Evolutionary conservation across 148 eudicot species (phyloP).

Genomic region (Amaranthus palmeri): DNA sequence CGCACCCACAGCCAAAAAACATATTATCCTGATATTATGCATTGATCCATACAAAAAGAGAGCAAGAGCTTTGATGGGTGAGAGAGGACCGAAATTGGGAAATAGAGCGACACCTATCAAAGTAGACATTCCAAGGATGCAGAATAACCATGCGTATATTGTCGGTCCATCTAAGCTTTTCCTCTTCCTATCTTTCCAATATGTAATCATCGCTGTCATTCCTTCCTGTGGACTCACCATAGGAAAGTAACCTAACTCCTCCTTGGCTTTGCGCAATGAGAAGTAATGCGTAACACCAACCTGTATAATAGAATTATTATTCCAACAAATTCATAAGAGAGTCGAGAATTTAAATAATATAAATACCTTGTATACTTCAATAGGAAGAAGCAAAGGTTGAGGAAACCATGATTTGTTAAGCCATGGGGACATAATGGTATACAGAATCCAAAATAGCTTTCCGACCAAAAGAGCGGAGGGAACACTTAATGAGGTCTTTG

Average conservation of each 20-base stretch:
- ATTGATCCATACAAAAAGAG: slow-evolving; percentile 54
- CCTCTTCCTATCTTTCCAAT: slow-evolving; percentile 62
- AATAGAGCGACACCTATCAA: slow-evolving; percentile 54
- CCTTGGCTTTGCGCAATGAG: slow-evolving; percentile 71
- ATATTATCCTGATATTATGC: slow-evolving; percentile 28
- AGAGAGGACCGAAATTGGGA: slow-evolving; percentile 59
- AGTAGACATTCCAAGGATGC: slow-evolving; percentile 50
- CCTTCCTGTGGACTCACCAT: slow-evolving; percentile 67
- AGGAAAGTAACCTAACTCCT: slow-evolving; percentile 73
- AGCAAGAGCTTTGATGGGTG: slow-evolving; percentile 36
- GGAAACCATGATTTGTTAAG: slow-evolving; percentile 74
- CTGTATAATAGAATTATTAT: slow-evolving; percentile 22
- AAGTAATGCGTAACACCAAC: slow-evolving; percentile 90
- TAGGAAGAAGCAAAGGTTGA: slow-evolving; percentile 80
- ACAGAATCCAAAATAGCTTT: slow-evolving; percentile 44
- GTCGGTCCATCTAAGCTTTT: slow-evolving; percentile 76
- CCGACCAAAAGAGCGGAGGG: slow-evolving; percentile 64
- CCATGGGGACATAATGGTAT: slow-evolving; percentile 72
- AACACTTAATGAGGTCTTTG: slow-evolving; percentile 49
- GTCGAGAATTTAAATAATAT: background rate
- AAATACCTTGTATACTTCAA: slow-evolving; percentile 83
- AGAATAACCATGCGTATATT: slow-evolving; percentile 58
- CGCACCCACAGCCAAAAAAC: slow-evolving; percentile 29
- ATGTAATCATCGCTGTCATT: slow-evolving; percentile 71
- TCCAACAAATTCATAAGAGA: background rate